Percentiles rank a stretch among this genome's conserved stretches.
These are phyloP conservation scores for Coemansia sp. DNA, from an alignment of 192 early-diverging fungal species.

Conservation along the genomic window DNA sequence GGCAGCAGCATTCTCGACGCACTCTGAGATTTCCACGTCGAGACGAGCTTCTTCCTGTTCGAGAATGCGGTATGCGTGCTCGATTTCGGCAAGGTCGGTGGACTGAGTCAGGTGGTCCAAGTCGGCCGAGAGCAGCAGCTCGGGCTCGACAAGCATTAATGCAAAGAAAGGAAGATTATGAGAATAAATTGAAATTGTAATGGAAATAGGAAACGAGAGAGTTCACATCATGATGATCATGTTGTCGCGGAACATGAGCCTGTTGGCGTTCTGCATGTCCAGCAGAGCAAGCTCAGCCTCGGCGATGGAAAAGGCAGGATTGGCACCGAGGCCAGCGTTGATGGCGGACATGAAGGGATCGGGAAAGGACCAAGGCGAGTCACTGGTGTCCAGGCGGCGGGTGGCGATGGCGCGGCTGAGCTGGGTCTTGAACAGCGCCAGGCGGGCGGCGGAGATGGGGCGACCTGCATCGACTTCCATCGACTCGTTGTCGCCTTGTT, in stretches of 20 bases:
- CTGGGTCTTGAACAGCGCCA: slow-evolving; percentile 53
- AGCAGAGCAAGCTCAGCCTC: slow-evolving; percentile 63
- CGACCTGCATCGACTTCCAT: slow-evolving; percentile 30
- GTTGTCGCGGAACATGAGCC: slow-evolving; percentile 69
- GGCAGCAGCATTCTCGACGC: slow-evolving; percentile 14
- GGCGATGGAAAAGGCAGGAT: slow-evolving; percentile 48
- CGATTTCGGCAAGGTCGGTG: slow-evolving; percentile 26
- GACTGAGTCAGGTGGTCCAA: slow-evolving; percentile 16
- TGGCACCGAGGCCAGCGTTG: slow-evolving; percentile 49
- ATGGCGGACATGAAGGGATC: slow-evolving; percentile 56
- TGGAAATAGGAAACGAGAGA: not conserved
- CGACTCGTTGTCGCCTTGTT: not conserved
- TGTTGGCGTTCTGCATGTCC: slow-evolving; percentile 62
- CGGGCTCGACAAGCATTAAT: no score
- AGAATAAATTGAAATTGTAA: not conserved
- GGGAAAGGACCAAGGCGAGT: slow-evolving; percentile 52
- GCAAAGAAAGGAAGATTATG: no score
- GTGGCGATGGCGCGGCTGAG: slow-evolving; percentile 40
- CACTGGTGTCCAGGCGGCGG: slow-evolving; percentile 51
- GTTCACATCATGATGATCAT: slow-evolving; percentile 64
- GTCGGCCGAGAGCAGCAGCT: slow-evolving; percentile 2
- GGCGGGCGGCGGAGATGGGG: slow-evolving; percentile 13
- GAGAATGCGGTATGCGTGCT: slow-evolving; percentile 31
- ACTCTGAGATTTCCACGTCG: slow-evolving; percentile 41
- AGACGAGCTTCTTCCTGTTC: slow-evolving; percentile 51